Conservation (phyloP, 306 rosid genomes). For the Rubus idaeus region DNA sequence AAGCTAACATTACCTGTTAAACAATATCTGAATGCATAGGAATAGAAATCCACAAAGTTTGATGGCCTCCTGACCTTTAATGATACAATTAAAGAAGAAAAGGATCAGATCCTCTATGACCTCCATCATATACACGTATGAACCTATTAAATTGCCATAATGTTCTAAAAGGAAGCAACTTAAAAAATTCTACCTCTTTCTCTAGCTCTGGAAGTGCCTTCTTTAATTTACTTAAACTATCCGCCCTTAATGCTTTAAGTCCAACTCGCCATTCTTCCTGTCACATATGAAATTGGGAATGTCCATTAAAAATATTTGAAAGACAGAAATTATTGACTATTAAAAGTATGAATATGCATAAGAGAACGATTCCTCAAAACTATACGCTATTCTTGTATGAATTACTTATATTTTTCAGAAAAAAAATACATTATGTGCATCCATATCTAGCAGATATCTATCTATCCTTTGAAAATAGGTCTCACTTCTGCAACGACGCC, state of each 20-base stretch:
- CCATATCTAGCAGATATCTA: no score
- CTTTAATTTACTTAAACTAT: slow-evolving; percentile 77
- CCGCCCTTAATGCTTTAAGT: slow-evolving; percentile 82
- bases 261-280: slow-evolving; percentile 99
- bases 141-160: not conserved
- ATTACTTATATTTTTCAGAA: no score
- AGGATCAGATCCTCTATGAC: slow-evolving; percentile 26
- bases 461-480: no score
- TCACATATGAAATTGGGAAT: slow-evolving; percentile 22
- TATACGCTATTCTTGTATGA: not conserved
- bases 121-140: slow-evolving; percentile 8
- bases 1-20: slow-evolving; percentile 64
- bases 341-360: not conserved
- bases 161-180: not conserved
- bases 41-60: slow-evolving; percentile 86
- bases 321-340: not conserved
- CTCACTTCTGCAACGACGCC: no score
- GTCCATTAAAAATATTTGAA: slow-evolving; percentile 12
- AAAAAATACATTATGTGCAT: no score
- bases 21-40: slow-evolving; percentile 90
- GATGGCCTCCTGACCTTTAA: slow-evolving; percentile 79
- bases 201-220: slow-evolving; percentile 92
- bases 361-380: not conserved
- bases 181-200: slow-evolving; percentile 68
- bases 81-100: slow-evolving; percentile 26